These are phyloP conservation scores for Bipolaris bicolor DNA, from an alignment of 2,329 filamentous ascomycete genomes.

Conservation along the genomic window DNA sequence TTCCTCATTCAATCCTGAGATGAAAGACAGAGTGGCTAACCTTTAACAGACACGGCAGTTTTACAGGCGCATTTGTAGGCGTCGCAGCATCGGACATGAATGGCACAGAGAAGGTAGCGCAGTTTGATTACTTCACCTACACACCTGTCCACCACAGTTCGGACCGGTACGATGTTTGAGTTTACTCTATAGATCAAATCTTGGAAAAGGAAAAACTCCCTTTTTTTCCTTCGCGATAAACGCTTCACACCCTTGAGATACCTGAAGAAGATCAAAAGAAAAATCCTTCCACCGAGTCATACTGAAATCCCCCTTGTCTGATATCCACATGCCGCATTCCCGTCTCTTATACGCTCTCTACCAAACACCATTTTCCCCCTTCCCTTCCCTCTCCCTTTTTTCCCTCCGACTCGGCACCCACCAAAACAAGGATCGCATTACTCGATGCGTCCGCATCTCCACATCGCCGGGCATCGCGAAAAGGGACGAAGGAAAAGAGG, in stretches of 20 bases:
- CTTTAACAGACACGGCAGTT: slow-evolving; percentile 60
- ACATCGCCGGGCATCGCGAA: no score
- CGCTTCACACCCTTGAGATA: not conserved
- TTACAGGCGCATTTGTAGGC: slow-evolving; percentile 61
- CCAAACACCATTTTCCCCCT: no score
- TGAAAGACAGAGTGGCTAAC: not conserved
- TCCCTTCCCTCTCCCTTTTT: no score
- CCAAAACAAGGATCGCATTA: no score
- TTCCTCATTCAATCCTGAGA: no score
- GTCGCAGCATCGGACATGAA: slow-evolving; percentile 44
- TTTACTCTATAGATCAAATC: not conserved
- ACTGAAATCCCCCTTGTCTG: no score
- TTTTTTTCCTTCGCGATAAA: not conserved
- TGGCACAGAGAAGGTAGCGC: slow-evolving; percentile 34
- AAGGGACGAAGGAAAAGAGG: no score
- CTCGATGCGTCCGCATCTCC: no score
- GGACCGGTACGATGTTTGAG: slow-evolving; percentile 39
- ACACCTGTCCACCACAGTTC: slow-evolving; percentile 37
- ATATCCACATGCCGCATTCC: no score
- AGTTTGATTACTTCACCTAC: slow-evolving; percentile 45
- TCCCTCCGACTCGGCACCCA: no score
- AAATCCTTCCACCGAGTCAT: no score
- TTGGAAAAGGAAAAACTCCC: not conserved
- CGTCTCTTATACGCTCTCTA: no score
- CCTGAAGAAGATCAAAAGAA: not conserved